Base-by-base conservation (phyloP, 2,329 filamentous ascomycete genomes). In the Macroventuria anomochaeta region DNA sequence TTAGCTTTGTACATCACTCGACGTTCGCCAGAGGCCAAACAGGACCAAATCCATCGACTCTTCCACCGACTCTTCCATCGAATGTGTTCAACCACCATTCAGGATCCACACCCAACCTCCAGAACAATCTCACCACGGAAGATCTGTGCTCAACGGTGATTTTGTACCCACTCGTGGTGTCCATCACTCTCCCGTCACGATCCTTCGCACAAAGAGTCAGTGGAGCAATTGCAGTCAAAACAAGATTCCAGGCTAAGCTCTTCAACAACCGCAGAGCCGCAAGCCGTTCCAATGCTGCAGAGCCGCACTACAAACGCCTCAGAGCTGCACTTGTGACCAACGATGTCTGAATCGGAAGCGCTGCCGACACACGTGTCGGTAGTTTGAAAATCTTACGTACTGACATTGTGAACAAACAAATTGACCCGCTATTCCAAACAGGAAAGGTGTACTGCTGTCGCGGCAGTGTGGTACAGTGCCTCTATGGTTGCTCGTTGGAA, bases 81-180 rank as follows among this genome's bases (percentile, higher is more conserved):
- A 26, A 6, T 15, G 3, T 33, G 4, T 26, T 17, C 15, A 20
- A 7, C 28, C 23, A 29, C 33, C 8, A 25, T 23, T 7, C 25
- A 3, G 10, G 3, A 20, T 25, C 18, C 25, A 23, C 34, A 18
- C 13, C 3, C 5, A 21, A 18, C 17, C 25, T 39, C 40, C 12
- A 21, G 33, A 33, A 38, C 26, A 12, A 11, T 32, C 40, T 39
- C 8, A 10, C 48, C 33, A 51, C 40, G 34, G 36, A 51, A 51
- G 33, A 39, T 51, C 48, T 51, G 48, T 51, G 48, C 48, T 18
- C 21, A 34, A 20, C 29, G 28, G 46, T 41, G 46, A 49, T 49
- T 41, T 41, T 8, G 15, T 34, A 23, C 21, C 40, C 26, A 39
- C 40, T n/a, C 15, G 4, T 10, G 23, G 23, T 25, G 25, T 31